Evolutionary conservation across 1,284 basidiomycete genomes (phyloP), one percentile per base, ranked within the genome.

Genomic region (Rhodofomes roseus): DNA sequence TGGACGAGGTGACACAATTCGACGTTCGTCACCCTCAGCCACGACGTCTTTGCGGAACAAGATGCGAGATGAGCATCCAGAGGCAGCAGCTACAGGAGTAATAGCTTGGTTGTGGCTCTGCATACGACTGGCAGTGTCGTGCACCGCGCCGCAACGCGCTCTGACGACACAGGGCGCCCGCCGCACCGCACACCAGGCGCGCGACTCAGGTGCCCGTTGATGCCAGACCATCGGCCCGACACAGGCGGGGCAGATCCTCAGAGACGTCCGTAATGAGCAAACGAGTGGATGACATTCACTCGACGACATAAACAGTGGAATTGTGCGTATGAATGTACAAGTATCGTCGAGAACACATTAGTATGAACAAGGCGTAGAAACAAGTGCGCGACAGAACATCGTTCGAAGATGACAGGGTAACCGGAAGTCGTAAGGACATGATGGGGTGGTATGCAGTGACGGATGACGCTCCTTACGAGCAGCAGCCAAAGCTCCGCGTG

Each of bases 401-500:
- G 61, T 60, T 56, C 62, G 44, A 57, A 55, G 57, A 60, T 44
- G 57, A 59, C 65, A 58, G 68, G 68, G 69, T 70, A 69, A 68
- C 62, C 58, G 56, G 62, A 16, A 12, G 61, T 62, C 64, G 64
- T 63, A 59, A 60, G 55, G 41, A 61, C 62, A 60, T 66, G 61
- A 61, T 61, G 53, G 36, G 29, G 29, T 20, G 60, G 23, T 44
- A 50, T 55, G 36, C 53, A 52, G 41, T 56, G 59, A 56, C 57
- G 52, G 25, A 22, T 34, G 22, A 20, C 18, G 55, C 39, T 36
- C 29, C 58, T 85, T 71, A 97, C 78, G 95, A 98, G 74, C 87
- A 94, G 84, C 96, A 97, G 57, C 92, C 93, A 71, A 93, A 93
- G 76, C 82, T 92, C 82, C 96, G 95, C 62, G 91, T 88, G 73